These are phyloP conservation scores for Hypoxylon sp. DNA, from an alignment of 2,329 filamentous ascomycete genomes.

Conservation along the genomic window DNA sequence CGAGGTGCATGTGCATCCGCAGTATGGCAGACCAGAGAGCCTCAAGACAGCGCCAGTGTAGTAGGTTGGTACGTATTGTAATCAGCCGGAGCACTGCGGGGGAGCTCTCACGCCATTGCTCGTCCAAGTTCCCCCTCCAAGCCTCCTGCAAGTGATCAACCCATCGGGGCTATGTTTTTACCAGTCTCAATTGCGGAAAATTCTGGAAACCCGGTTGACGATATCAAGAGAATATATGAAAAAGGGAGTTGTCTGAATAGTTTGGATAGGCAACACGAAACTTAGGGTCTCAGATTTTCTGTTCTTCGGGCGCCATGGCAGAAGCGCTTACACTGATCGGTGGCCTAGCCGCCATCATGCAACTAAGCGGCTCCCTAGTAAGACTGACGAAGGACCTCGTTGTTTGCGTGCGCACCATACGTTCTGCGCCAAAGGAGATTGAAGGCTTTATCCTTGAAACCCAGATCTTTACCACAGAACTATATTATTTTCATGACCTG, in stretches of 20 bases:
- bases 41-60: conserved; percentile 10
- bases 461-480: conserved; percentile 36
- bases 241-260: background rate
- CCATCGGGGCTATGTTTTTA: conserved; percentile 30
- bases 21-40: conserved; percentile 27
- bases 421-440: conserved; percentile 42
- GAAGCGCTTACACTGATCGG: conserved; percentile 39
- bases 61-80: conserved; percentile 2
- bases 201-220: conserved; percentile 12
- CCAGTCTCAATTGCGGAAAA: background rate
- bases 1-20: conserved; percentile 23
- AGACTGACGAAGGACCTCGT: conserved; percentile 34
- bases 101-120: conserved; percentile 31
- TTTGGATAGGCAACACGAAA: background rate
- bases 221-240: conserved; percentile 18
- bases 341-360: conserved; percentile 44
- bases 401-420: conserved; percentile 32
- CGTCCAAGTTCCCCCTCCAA: conserved; percentile 30
- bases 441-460: conserved; percentile 40
- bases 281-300: background rate
- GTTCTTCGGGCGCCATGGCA: conserved; percentile 25
- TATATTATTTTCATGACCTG: conserved; percentile 36
- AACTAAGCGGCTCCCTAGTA: conserved; percentile 32
- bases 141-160: conserved; percentile 4
- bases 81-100: conserved; percentile 34